Evolutionary conservation across 805 yeast species (phyloP), one percentile per base, ranked within the genome.

Genomic region (Komagataella pastoris): DNA sequence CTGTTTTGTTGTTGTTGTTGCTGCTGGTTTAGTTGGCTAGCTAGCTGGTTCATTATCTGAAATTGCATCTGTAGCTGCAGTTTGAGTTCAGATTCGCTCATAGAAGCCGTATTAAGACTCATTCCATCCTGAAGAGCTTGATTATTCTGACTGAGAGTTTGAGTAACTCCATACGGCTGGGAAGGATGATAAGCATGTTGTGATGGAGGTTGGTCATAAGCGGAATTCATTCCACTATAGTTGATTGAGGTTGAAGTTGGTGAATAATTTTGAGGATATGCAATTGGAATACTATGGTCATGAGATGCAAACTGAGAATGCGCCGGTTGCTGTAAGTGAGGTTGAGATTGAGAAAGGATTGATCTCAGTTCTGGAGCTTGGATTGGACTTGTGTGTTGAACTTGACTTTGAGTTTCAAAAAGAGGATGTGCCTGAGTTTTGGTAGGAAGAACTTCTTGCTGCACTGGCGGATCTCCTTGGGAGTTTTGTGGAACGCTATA

Each of bases 1-100:
- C 18, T 50, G 47, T 30, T 30, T 3, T 49, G 52, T 18, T 49
- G 50, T 40, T 50, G 57, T 18, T 49, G 50, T 40, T 50, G 57
- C 17, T 54, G 57, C 51, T 51, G 59, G 7, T 52, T 53, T 19
- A 49, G 59, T 17, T 56, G 59, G 48, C 54, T 56, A 24, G 54
- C 56, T 50, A 59, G 54, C 48, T 56, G 52, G 49, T 55, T 46
- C 51, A 36, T 47, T 45, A 30, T 30, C 40, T 30, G 40, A 14
- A 30, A 30, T 30, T 30, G 40, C 40, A 30, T 30, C 10, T 30
- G 40, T 30, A 30, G 40, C 8, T 30, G 40, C 14, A 14, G 14
- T 30, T 30, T 30, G 3, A 30, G 40, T 10, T 30, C 40, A 30
- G 40, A 30, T 30, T 19, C 49, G 61, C 47, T 51, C 58, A 24